Evolutionary conservation across 176 grass and related monocot species (phyloP).

Genomic region (Paspalum vaginatum): DNA sequence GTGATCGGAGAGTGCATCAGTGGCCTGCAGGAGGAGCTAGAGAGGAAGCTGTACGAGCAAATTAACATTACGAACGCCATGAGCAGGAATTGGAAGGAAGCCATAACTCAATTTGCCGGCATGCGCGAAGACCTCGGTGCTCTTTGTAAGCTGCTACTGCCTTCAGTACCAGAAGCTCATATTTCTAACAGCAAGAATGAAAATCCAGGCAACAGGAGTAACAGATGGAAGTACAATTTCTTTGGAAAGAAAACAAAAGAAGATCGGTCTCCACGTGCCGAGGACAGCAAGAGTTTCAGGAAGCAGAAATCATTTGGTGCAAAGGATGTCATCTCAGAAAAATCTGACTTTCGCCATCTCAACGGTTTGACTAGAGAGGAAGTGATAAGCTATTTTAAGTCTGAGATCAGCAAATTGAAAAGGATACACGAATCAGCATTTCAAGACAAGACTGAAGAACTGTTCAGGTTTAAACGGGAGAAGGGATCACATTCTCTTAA

Average conservation of each 20-base stretch:
- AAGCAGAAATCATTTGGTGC: slow-evolving; percentile 57
- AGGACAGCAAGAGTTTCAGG: slow-evolving; percentile 59
- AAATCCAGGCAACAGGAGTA: slow-evolving; percentile 62
- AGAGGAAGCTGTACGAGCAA: slow-evolving; percentile 73
- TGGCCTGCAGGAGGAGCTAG: slow-evolving; percentile 71
- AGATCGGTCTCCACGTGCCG: slow-evolving; percentile 52
- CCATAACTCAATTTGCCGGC: slow-evolving; percentile 57
- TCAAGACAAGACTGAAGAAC: slow-evolving; percentile 89
- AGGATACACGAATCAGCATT: slow-evolving; percentile 73
- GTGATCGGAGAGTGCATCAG: slow-evolving; percentile 62
- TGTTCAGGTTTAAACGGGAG: slow-evolving; percentile 88
- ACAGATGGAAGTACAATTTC: slow-evolving; percentile 77
- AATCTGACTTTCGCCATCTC: slow-evolving; percentile 79
- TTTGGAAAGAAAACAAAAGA: slow-evolving; percentile 65
- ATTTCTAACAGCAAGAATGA: slow-evolving; percentile 57
- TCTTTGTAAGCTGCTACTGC: slow-evolving; percentile 61
- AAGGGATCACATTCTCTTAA: slow-evolving; percentile 75
- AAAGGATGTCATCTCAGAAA: slow-evolving; percentile 63
- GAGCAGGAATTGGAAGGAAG: slow-evolving; percentile 74
- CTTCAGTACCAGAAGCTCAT: slow-evolving; percentile 52
- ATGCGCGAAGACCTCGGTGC: slow-evolving; percentile 73
- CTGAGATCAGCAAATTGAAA: slow-evolving; percentile 90
- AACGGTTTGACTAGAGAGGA: slow-evolving; percentile 76
- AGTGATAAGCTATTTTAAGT: slow-evolving; percentile 83
- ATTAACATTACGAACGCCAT: slow-evolving; percentile 63